Conservation (phyloP, 306 rosid genomes). For the Cucurbita argyrosperma region DNA sequence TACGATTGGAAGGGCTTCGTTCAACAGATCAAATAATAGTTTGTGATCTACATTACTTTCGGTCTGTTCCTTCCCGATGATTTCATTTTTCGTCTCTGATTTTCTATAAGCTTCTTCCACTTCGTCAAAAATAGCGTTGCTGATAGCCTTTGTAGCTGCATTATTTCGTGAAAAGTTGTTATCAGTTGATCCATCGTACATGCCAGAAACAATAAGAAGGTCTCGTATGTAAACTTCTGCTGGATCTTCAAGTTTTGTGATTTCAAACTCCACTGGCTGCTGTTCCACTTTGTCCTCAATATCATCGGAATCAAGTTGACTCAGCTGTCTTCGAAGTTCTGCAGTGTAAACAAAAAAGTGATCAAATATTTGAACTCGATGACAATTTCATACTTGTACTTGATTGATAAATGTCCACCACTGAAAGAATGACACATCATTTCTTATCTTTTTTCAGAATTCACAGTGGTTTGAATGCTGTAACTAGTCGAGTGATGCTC, state of each 20-base stretch:
- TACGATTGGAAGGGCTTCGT: slow-evolving; percentile 59
- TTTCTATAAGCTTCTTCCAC: slow-evolving; percentile 63
- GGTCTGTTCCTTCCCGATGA: slow-evolving; percentile 24
- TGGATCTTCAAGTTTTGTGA: slow-evolving; percentile 47
- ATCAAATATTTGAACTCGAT: slow-evolving; percentile 1
- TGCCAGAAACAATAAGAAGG: slow-evolving; percentile 74
- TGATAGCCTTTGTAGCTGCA: slow-evolving; percentile 45
- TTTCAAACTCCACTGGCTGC: slow-evolving; percentile 31
- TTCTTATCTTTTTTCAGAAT: too few relatives aligned
- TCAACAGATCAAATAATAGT: slow-evolving; percentile 53
- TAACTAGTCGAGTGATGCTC: too few relatives aligned
- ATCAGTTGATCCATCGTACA: slow-evolving; percentile 69
- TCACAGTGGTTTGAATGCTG: too few relatives aligned
- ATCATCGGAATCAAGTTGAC: slow-evolving; percentile 57
- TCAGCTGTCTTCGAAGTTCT: slow-evolving; percentile 78
- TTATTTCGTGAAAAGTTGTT: slow-evolving; percentile 46
- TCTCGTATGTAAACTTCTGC: slow-evolving; percentile 74
- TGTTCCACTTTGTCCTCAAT: slow-evolving; percentile 26
- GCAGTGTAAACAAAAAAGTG: slow-evolving; percentile 10
- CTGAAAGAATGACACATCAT: not conserved
- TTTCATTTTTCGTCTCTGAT: slow-evolving; percentile 17
- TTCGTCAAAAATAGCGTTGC: slow-evolving; percentile 61
- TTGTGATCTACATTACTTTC: slow-evolving; percentile 34
- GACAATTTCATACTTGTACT: not conserved
- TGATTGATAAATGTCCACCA: not conserved